Evolutionary conservation across 1,284 basidiomycete genomes (phyloP).

Genomic region (Ceratobasidium sp.): DNA sequence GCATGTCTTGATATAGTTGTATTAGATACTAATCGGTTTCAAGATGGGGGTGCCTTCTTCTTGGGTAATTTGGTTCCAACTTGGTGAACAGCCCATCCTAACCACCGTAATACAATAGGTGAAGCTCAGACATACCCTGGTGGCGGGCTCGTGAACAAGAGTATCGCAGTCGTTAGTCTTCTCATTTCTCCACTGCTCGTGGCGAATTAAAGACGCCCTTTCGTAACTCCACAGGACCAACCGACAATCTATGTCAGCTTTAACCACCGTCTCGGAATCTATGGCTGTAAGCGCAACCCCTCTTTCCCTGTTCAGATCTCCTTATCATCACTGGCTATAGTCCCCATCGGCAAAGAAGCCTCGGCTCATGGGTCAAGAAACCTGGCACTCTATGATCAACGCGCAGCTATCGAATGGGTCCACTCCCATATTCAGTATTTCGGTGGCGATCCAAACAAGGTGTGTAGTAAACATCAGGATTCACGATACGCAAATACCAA

Average conservation of each 20-base stretch:
- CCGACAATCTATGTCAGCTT: not conserved
- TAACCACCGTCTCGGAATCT: not conserved
- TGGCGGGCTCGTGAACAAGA: not conserved
- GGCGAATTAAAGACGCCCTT: no score
- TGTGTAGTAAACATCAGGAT: not conserved
- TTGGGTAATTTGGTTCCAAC: not conserved
- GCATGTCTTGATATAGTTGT: no score
- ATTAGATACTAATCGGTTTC: not conserved
- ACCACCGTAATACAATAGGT: not conserved
- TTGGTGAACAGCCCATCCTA: not conserved
- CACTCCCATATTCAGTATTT: conserved; percentile 55
- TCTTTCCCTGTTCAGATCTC: no score
- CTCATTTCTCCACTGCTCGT: no score
- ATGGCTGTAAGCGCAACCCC: conserved; percentile 1
- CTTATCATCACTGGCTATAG: no score
- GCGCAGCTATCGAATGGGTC: conserved; percentile 56
- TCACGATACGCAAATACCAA: not conserved
- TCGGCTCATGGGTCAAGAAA: conserved; percentile 39
- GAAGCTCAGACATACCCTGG: not conserved
- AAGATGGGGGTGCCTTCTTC: not conserved
- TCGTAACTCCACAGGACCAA: not conserved
- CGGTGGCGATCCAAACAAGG: conserved; percentile 55
- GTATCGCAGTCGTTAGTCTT: not conserved
- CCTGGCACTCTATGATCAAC: conserved; percentile 53
- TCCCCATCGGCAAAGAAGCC: no score